Evolutionary conservation across 345 rosid species (phyloP), one percentile per base, ranked within the genome.

Genomic region (Citrus mangshanensis): DNA sequence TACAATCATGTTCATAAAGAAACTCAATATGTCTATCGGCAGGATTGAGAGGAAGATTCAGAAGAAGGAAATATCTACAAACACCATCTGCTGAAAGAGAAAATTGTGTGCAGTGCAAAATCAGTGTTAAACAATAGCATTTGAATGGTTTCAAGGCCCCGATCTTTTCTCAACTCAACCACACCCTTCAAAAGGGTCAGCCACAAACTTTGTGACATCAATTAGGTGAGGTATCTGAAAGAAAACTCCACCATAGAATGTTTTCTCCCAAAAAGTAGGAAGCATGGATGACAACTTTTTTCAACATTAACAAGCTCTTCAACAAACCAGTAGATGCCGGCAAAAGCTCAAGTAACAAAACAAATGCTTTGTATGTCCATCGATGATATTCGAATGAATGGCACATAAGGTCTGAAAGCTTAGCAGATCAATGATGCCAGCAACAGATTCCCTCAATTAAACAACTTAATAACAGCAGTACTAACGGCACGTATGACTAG

Each of bases 361-460:
- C 40, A 70, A 28, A 28, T 18, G 38, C 63, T 51, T 37, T 51
- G 38, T n/a, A 51, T 70, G 40, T 24, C 25, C 2, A 24, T 27
- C 3, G 24, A 6, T 70, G 22, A 42, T 28, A 42, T 69, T 69
- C 34, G 14, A 56, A 22, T 6, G 75, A 30, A 72, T 34, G 38
- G 37, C 14, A 21, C 6, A 9, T 14, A 73, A 18, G 51, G 6
- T 25, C 54, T 24, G 7, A 60, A 35, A 59, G 46, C 68, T 73
- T 38, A 38, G 19, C 32, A 74, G 40, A 62, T 42, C 60, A 40
- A 62, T 62, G 30, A 56, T 56, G 49, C 12, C 63, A 13, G 40
- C 32, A 72, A 56, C 64, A 72, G 65, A 72, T 72, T 72, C 24
- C 51, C 30, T 69, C 49, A 34, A 54, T 16, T 54, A 54, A 54